A percentile compares a stretch with the other conserved stretches of the same genome.
Conservation (phyloP, 306 rosid genomes). For the Hippophae tibetana region DNA sequence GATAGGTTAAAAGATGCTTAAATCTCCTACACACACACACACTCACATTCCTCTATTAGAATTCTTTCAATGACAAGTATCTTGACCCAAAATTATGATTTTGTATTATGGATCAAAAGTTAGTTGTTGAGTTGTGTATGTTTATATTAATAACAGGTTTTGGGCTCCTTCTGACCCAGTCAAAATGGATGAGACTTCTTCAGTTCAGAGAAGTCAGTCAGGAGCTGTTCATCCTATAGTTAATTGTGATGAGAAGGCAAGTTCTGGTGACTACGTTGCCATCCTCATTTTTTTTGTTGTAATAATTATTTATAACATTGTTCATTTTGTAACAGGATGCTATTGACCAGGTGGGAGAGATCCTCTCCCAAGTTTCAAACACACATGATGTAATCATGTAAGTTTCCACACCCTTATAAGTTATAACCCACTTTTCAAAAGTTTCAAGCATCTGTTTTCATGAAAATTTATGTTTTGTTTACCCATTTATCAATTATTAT, state of each 20-base stretch:
- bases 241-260: constrained; percentile 44
- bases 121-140: constrained; percentile 2
- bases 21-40: no score
- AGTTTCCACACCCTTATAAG: constrained; percentile 4
- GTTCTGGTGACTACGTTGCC: constrained; percentile 5
- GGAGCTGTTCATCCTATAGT: constrained; percentile 21
- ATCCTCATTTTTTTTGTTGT: constrained; percentile 1
- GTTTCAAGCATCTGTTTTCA: not conserved
- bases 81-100: no score
- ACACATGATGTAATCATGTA: constrained; percentile 49
- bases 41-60: no score
- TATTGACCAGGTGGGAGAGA: constrained; percentile 28
- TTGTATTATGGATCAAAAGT: not conserved
- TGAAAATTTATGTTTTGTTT: not conserved
- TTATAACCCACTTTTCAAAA: not conserved
- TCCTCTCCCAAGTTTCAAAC: constrained; percentile 42
- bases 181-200: constrained; percentile 23
- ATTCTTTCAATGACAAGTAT: no score
- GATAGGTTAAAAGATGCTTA: no score
- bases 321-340: constrained; percentile 28
- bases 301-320: constrained; percentile 3
- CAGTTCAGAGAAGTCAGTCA: constrained; percentile 22
- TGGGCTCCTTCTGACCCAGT: constrained; percentile 32
- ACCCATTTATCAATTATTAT: not conserved
- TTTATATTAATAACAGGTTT: constrained; percentile 21